These are phyloP conservation scores for Phytopythium litorale DNA, from an alignment of 352 stramenopile species.

Conservation along the genomic window DNA sequence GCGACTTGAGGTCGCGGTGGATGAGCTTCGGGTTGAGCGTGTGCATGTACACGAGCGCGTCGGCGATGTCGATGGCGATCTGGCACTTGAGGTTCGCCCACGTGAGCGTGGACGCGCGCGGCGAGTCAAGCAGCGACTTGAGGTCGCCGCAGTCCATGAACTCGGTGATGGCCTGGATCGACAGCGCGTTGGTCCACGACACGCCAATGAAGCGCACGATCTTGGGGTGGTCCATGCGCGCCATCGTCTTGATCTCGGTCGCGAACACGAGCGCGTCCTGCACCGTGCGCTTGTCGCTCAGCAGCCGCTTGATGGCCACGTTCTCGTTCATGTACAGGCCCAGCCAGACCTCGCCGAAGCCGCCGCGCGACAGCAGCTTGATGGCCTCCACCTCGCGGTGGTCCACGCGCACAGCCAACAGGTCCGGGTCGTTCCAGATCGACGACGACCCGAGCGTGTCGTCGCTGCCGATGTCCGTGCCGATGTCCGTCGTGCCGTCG, in stretches of 20 bases:
- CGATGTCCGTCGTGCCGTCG: conserved; percentile 20
- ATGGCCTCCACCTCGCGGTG: conserved; percentile 45
- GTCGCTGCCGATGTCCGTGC: conserved; percentile 25
- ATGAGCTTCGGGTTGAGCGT: conserved; percentile 61
- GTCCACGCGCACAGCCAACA: conserved; percentile 57
- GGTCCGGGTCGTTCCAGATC: conserved; percentile 64
- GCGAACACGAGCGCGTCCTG: conserved; percentile 53
- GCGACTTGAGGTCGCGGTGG: conserved; percentile 65
- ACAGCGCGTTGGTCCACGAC: conserved; percentile 57
- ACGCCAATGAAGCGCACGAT: conserved; percentile 68
- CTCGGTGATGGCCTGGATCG: conserved; percentile 59
- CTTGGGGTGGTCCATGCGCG: conserved; percentile 56
- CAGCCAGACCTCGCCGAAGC: conserved; percentile 68
- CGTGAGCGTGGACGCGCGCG: conserved; percentile 29
- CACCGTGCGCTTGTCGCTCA: conserved; percentile 55
- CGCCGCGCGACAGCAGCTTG: conserved; percentile 58
- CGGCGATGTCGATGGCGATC: conserved; percentile 62
- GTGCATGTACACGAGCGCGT: conserved; percentile 72
- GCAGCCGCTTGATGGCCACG: conserved; percentile 60
- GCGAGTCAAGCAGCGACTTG: conserved; percentile 40
- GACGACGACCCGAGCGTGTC: conserved; percentile 42
- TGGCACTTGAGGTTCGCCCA: conserved; percentile 67
- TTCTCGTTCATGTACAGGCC: conserved; percentile 61
- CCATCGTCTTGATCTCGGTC: conserved; percentile 55
- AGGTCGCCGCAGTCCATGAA: conserved; percentile 74